Percentiles rank a stretch among this genome's conserved stretches.
These are phyloP conservation scores for Colletotrichum lupini DNA, from an alignment of 2,329 filamentous ascomycete species.

Conservation along the genomic window DNA sequence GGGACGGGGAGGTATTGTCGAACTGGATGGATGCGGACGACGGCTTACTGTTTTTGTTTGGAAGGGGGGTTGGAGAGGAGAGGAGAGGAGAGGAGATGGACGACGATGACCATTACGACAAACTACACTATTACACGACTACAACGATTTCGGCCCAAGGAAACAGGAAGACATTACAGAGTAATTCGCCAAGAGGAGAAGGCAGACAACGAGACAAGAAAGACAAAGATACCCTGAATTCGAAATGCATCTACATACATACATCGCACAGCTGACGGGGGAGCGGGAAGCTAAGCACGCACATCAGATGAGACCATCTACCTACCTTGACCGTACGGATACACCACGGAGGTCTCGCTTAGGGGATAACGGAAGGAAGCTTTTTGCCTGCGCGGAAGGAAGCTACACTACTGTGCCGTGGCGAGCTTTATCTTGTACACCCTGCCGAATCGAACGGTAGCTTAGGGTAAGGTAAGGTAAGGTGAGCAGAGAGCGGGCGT, in stretches of 20 bases:
- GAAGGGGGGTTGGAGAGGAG: not conserved
- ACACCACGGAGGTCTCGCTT: not conserved
- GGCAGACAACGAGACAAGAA: not conserved
- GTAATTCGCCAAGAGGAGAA: too few species aligned
- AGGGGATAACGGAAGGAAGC: not conserved
- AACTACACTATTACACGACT: not conserved
- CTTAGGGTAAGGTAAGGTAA: constrained; percentile 1
- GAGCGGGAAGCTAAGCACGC: constrained; percentile 1
- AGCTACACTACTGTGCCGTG: not conserved
- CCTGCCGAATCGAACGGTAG: not conserved
- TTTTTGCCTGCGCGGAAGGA: not conserved
- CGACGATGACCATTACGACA: not conserved
- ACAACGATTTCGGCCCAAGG: not conserved
- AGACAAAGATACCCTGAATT: constrained; percentile 6
- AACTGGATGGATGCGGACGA: not conserved
- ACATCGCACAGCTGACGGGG: constrained; percentile 4
- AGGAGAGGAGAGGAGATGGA: not conserved
- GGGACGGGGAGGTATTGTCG: not conserved
- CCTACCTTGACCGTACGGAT: too few species aligned
- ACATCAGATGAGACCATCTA: not conserved
- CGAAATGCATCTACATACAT: not conserved
- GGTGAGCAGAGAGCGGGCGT: not conserved
- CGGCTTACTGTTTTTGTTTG: not conserved
- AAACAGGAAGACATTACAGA: not conserved
- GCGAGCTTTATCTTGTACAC: not conserved